Base-by-base conservation (phyloP, 148 eudicot species). In the Camellia japonica region DNA sequence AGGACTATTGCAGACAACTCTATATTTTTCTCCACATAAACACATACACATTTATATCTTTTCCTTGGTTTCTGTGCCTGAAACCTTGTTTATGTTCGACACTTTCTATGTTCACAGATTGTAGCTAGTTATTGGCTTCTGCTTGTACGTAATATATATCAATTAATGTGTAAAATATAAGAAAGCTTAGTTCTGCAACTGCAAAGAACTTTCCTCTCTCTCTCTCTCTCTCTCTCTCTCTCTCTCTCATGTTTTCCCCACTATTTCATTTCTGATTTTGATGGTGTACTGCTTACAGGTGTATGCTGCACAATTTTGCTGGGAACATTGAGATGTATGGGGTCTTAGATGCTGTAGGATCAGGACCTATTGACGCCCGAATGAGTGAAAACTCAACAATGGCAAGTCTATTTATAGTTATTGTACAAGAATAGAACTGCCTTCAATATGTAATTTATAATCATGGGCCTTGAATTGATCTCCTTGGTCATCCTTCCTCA, bases 321-420 rank as follows among this genome's bases (percentile, higher is more conserved):
- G 91, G 85, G 64, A 88, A 88, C 46, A 68, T 87, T 74, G 91
- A 88, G 80, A 88, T 86, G 91, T 88, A 88, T n/a, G 91, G 89
- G 16, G 66, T 88, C 44, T 62, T 88, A 49, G 91, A 88, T 77
- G 75, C 87, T 42, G 78, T 88, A 38, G 91, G 84, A 69, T 82
- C 91, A 68, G 91, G 89, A 76, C 91, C 91, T 79, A 78, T 88
- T 76, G 86, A 88, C 62, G 91, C 91, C 60, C 86, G 89, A 70
- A 71, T 77, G 9, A 86, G 91, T 80, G 65, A 81, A 54, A 88
- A 88, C 82, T 86, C 91, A 75, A 88, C 89, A 74, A 88, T 86
- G 91, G 89, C 71, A 84, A 84, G 83, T 85, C 63, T 71, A 78
- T 61, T 44, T 10, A 19, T 60, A 30, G 12, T 60, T 56, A 58